These are phyloP conservation scores for Boletus vermiculosoides DNA, from an alignment of 768 basidiomycete genomes.

Conservation along the genomic window DNA sequence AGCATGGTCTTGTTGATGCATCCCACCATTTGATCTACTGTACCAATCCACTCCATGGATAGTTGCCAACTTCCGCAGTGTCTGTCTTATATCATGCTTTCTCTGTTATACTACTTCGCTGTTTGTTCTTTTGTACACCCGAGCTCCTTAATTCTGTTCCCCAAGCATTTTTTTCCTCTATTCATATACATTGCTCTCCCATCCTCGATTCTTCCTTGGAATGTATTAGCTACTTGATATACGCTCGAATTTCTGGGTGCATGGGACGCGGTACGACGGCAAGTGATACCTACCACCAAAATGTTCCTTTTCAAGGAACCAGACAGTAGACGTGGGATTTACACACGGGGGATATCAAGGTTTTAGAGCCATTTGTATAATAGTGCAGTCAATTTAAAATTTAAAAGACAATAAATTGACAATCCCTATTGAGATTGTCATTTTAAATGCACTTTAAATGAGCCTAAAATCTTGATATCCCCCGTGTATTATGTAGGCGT, in stretches of 20 bases:
- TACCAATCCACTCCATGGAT: conserved; percentile 6
- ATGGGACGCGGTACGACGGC: neutral
- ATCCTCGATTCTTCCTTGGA: conserved; percentile 1
- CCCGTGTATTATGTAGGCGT: no score
- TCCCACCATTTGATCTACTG: conserved; percentile 6
- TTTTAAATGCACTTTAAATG: no score
- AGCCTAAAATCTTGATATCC: no score
- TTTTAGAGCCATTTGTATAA: no score
- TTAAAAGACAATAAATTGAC: no score
- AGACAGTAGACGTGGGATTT: no score
- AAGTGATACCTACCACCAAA: neutral
- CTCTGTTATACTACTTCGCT: conserved; percentile 4
- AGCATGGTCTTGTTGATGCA: conserved; percentile 6
- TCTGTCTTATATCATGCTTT: neutral
- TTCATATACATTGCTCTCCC: neutral
- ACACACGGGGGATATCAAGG: no score
- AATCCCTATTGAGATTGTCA: no score
- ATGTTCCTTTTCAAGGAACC: neutral
- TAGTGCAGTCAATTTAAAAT: no score
- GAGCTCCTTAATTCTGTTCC: conserved; percentile 1
- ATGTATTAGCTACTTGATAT: conserved; percentile 12
- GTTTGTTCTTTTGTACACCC: neutral
- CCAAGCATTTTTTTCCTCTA: neutral
- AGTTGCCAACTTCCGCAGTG: neutral
- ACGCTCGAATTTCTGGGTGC: neutral